Base-by-base conservation (phyloP, 768 basidiomycete species). In the Lyophyllum decastes region DNA sequence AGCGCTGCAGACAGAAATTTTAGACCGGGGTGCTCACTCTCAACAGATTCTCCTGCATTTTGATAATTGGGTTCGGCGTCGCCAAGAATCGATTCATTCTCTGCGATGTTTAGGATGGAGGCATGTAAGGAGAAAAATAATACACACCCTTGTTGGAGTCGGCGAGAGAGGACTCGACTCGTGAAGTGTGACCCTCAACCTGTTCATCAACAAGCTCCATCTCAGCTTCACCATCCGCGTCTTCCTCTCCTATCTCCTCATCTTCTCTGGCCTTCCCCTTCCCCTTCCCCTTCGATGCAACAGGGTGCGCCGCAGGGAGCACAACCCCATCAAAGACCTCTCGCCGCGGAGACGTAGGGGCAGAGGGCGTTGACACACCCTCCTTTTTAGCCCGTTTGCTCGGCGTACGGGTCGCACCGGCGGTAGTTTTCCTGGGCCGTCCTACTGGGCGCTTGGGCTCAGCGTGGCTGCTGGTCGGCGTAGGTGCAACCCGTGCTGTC, bases 301-400 rank as follows among this genome's bases (percentile, higher is more conserved):
- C 33, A 19, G 49, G 10, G 16, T 17, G 60, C 21, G 38, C 38
- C 22, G 55, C 45, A 7, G 19, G 45, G 10, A 66, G 25, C 19
- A 60, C 41, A n/a, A 65, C 56, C 10, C 65, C 65, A 22, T 64
- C 65, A 49, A 66, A 66, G 21, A 66, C 41, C 27, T 61, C 55
- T 12, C 59, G 57, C 10, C 58, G 53, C 12, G 54, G 24, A 21
- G 54, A 56, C 19, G 30, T 10, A 49, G 54, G 46, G 8, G 54
- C 30, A 33, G 54, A 62, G 25, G 34, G 40, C 16, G 57, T 30
- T 16, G 19, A 43, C 7, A 49, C 25, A 27, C 16, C 47, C 40
- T 41, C 35, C 16, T 7, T 38, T 11, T 12, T 11, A 7, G 41
- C 19, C 26, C 45, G 47, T 47, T 21, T 47, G 50, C 45, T 58